Evolutionary conservation across 768 basidiomycete species (phyloP), one percentile per base, ranked within the genome.

Genomic region (Tricholoma saponaceum): DNA sequence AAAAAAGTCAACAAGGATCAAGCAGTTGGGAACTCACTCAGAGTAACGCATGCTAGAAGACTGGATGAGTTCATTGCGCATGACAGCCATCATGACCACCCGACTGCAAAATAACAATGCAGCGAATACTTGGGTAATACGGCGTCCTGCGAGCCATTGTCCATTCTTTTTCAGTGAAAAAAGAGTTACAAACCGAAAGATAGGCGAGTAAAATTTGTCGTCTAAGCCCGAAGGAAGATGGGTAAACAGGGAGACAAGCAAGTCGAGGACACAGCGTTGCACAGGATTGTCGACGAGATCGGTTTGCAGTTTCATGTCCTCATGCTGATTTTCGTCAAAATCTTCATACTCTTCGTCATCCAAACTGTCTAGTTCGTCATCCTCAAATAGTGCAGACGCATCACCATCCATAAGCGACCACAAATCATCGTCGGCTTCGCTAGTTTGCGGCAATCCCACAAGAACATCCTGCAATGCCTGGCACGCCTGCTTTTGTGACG

Each of bases 1-100:
- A 52, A 37, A 13, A 33, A n/a, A n/a, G 23, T 7, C 23, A 13
- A 52, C 26, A 32, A 32, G 25, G 28, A n/a, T n/a, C n/a, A n/a
- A n/a, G n/a, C n/a, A n/a, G n/a, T n/a, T n/a, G n/a, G 35, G 10
- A 32, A 52, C 51, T 18, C 28, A 52, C 51, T 52, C 51, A 52
- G 51, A 52, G 23, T 52, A 52, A 14, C 51, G 26, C 13, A 32
- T 13, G 30, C 35, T 20, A 20, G 30, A 25, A 23, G 16, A 25
- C 23, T 52, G 51, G 35, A 32, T 16, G 16, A 52, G 7, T 32
- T 52, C 51, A 25, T 37, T 32, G 22, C 14, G 26, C 51, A 52
- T 52, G 9, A 52, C 10, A 32, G 35, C 51, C 51, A 52, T 52
- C 28, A 52, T 52, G 30, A 52, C 51, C 51, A 22, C 37, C 32